Evolutionary conservation across 116 monocot genomes (phyloP), one percentile per base, ranked within the genome.

Genomic region (Posidonia oceanica): DNA sequence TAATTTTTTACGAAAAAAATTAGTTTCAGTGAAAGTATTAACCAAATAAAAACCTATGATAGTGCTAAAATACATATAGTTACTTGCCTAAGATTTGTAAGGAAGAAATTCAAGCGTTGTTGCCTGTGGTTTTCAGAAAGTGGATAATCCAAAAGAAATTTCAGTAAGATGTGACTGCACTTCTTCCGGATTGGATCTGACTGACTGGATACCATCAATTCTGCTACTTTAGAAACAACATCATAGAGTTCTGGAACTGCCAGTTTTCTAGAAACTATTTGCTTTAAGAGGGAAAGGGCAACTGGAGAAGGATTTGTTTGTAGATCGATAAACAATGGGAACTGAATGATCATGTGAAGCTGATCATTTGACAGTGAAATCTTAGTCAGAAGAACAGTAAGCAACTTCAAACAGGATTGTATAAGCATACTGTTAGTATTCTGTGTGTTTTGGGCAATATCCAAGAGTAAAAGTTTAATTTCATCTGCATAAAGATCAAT

Each of bases 261-360:
- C 8, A 97, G 53, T 63, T 91, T 97, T 69, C 82, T 66, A 13
- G 75, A 71, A 80, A 97, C 72, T 64, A 97, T 87, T 17, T 83
- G 72, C 83, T 97, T 97, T 41, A 97, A 75, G 63, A 97, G 85
- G 21, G 97, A 97, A n/a, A 97, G 77, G 16, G 89, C 92, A 69
- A 89, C 52, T 20, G 83, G 85, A 8, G 96, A 96, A 69, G 97
- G 92, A 20, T 75, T 83, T 38, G 80, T 77, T 70, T 89, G 82
- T 14, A 97, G 69, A 81, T 97, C 97, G 40, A 91, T 71, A 79
- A 91, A 91, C 15, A 89, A 37, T 11, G 91, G 97, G 66, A 85
- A 88, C 69, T 87, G 88, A 75, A 91, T 75, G 53, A 96, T 70
- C 81, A 83, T 78, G 64, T 71, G 83, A 4, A 97, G 80, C 63